Evolutionary conservation across 1,284 basidiomycete genomes (phyloP).

Genomic region (Pseudozyma thailandica): DNA sequence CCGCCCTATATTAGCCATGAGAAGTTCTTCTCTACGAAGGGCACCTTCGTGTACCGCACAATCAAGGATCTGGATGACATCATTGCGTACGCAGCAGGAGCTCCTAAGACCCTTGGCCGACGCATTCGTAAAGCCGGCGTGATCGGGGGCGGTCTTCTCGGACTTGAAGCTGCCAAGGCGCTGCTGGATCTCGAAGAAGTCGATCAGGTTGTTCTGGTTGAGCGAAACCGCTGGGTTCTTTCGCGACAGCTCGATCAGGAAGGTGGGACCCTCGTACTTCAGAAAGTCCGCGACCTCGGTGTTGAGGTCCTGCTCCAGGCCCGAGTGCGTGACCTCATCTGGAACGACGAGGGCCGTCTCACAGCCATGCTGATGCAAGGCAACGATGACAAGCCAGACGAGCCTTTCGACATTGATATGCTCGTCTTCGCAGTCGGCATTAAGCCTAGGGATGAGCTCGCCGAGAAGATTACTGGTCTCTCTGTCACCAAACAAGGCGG

Average conservation of each 20-base stretch:
- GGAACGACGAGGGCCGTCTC: constrained; percentile 45
- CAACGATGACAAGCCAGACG: constrained; percentile 62
- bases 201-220: constrained; percentile 73
- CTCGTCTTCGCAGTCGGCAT: constrained; percentile 70
- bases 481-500: constrained; percentile 73
- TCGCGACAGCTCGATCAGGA: constrained; percentile 78
- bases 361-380: constrained; percentile 60
- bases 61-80: constrained; percentile 69
- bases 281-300: constrained; percentile 76
- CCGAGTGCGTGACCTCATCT: constrained; percentile 69
- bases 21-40: constrained; percentile 70
- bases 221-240: constrained; percentile 75
- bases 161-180: constrained; percentile 80
- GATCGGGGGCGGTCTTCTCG: constrained; percentile 79
- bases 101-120: constrained; percentile 40
- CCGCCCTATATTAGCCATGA: constrained; percentile 74
- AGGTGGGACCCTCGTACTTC: constrained; percentile 77
- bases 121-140: constrained; percentile 71
- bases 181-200: constrained; percentile 74
- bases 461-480: constrained; percentile 56
- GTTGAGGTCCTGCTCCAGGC: constrained; percentile 74
- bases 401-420: constrained; percentile 66
- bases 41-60: constrained; percentile 80
- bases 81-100: constrained; percentile 49
- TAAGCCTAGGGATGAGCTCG: constrained; percentile 77